A percentile compares a stretch with the other conserved stretches of the same genome.
phyloP scores from a whole-genome alignment of 495 filamentous ascomycete species.

The Lasiosphaeria ovina region DNA sequence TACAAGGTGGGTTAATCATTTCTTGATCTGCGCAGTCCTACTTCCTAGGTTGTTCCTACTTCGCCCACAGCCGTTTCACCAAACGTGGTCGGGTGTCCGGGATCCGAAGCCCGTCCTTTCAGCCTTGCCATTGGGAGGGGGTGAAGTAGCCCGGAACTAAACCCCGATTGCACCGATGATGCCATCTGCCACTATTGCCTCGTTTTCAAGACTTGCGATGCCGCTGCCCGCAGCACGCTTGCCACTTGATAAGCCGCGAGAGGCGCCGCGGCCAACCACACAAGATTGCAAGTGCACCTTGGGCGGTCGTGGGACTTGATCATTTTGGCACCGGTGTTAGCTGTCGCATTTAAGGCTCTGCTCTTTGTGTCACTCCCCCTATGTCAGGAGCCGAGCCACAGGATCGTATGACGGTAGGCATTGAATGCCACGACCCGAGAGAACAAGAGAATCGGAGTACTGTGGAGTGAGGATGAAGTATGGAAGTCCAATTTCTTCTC shows the following conservation, averaged over 20 bases:
- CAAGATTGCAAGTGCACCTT: not conserved
- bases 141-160: too few species aligned
- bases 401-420: not conserved
- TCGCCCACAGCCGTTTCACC: not conserved
- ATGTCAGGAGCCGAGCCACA: not conserved
- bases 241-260: not conserved
- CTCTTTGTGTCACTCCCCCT: not conserved
- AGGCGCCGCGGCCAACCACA: not conserved
- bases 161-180: too few species aligned
- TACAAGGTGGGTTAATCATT: slow-evolving; percentile 70
- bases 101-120: not conserved
- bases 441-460: not conserved
- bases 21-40: slow-evolving; percentile 14
- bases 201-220: not conserved
- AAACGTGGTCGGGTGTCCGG: not conserved
- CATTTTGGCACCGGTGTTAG: too few species aligned
- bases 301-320: not conserved
- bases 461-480: too few species aligned
- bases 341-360: not conserved
- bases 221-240: not conserved
- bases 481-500: too few species aligned
- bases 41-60: not conserved
- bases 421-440: not conserved
- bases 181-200: too few species aligned
- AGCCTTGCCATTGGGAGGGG: too few species aligned